These are phyloP conservation scores for Phyllosticta capitalensis DNA, from an alignment of 2,329 filamentous ascomycete genomes.

Conservation along the genomic window DNA sequence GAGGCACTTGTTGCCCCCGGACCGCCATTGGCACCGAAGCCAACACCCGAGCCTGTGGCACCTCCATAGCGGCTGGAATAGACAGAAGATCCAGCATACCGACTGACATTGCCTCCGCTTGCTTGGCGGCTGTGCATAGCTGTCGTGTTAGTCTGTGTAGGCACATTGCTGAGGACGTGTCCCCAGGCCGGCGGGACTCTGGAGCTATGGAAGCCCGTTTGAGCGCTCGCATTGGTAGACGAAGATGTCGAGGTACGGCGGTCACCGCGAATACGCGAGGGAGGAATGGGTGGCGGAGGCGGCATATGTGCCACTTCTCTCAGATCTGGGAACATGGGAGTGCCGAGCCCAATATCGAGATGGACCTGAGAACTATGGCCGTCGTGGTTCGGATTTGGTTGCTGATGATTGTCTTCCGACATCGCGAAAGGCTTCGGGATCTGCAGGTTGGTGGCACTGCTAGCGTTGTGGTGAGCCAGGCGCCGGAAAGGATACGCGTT, in stretches of 20 bases:
- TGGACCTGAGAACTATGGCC: not conserved
- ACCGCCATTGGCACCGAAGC: not conserved
- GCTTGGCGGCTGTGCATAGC: not conserved
- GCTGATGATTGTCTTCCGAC: not conserved
- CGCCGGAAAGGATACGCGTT: not conserved
- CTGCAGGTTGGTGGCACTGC: not conserved
- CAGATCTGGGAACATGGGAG: not conserved
- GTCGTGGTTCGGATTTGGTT: not conserved
- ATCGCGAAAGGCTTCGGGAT: not conserved
- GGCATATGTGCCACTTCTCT: not conserved
- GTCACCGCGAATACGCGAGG: not conserved
- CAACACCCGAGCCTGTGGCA: not conserved
- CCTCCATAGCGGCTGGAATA: not conserved
- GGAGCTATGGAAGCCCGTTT: conserved; percentile 25
- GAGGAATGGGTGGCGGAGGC: not conserved
- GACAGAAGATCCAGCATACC: not conserved
- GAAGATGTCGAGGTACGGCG: conserved; percentile 1
- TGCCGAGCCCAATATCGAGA: not conserved
- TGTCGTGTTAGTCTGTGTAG: not conserved
- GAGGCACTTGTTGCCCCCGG: not conserved
- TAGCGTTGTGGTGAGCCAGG: not conserved
- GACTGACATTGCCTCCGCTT: not conserved
- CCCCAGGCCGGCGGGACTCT: conserved; percentile 30
- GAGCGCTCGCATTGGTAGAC: conserved; percentile 11
- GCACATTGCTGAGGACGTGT: conserved; percentile 16